A percentile compares a stretch with the other conserved stretches of the same genome.
These are phyloP conservation scores for Aspergillus glaucus DNA, from an alignment of 2,329 filamentous ascomycete species.

Conservation along the genomic window DNA sequence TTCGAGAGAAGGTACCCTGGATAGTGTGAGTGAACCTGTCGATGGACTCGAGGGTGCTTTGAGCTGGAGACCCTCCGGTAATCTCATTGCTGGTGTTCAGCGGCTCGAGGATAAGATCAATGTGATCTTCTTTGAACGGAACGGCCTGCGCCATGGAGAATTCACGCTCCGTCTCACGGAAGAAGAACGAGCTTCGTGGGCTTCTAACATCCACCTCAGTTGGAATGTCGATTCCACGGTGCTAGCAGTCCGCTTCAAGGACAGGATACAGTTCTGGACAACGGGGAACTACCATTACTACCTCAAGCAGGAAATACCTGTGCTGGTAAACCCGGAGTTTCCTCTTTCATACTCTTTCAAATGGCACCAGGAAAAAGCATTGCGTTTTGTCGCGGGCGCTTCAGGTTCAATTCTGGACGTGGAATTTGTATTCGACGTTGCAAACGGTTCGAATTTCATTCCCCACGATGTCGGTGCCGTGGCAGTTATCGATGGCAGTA, in stretches of 20 bases:
- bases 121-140: slow-evolving; percentile 92
- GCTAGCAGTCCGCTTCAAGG: slow-evolving; percentile 68
- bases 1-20: slow-evolving; percentile 80
- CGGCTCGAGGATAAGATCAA: slow-evolving; percentile 63
- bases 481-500: slow-evolving; percentile 75
- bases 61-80: slow-evolving; percentile 88
- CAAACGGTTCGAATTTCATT: slow-evolving; percentile 61
- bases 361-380: slow-evolving; percentile 83
- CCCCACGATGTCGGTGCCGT: slow-evolving; percentile 74
- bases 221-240: slow-evolving; percentile 95
- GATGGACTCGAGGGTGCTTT: slow-evolving; percentile 81
- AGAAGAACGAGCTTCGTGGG: slow-evolving; percentile 51
- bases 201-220: slow-evolving; percentile 57
- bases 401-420: slow-evolving; percentile 49
- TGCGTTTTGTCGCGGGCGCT: slow-evolving; percentile 57
- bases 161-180: slow-evolving; percentile 69
- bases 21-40: slow-evolving; percentile 91
- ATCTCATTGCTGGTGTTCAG: slow-evolving; percentile 82
- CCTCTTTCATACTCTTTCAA: slow-evolving; percentile 26
- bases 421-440: slow-evolving; percentile 63
- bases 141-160: slow-evolving; percentile 92
- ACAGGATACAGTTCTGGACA: slow-evolving; percentile 87
- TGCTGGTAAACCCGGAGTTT: slow-evolving; percentile 24
- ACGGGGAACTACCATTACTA: slow-evolving; percentile 99
- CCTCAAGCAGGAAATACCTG: slow-evolving; percentile 77